These are phyloP conservation scores for Talaromyces piceae DNA, from an alignment of 2,329 filamentous ascomycete species.

Conservation along the genomic window DNA sequence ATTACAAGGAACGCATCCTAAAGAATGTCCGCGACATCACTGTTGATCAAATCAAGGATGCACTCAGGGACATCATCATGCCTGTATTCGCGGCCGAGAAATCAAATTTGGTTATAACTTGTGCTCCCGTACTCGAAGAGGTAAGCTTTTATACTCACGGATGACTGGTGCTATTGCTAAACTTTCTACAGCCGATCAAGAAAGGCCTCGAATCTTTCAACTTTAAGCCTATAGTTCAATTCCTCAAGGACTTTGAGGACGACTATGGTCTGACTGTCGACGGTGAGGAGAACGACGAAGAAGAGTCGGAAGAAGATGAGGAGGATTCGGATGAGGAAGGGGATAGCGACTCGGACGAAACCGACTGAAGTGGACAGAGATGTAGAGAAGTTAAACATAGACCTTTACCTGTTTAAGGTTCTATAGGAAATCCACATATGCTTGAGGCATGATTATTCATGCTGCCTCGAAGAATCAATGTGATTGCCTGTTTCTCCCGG, in stretches of 20 bases:
- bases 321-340: constrained; percentile 29
- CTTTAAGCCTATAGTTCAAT: constrained; percentile 68
- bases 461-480: too few species aligned
- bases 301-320: constrained; percentile 41
- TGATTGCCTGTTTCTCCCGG: too few species aligned
- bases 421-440: too few species aligned
- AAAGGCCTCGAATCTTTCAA: constrained; percentile 66
- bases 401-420: too few species aligned
- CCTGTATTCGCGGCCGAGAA: constrained; percentile 72
- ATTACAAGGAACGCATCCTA: constrained; percentile 71
- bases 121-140: constrained; percentile 76
- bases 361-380: not conserved
- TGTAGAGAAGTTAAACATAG: too few species aligned
- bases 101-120: constrained; percentile 82
- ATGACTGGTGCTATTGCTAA: constrained; percentile 14
- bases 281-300: constrained; percentile 53
- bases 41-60: constrained; percentile 66
- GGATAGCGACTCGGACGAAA: constrained; percentile 1
- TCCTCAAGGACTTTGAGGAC: constrained; percentile 75
- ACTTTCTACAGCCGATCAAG: constrained; percentile 56
- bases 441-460: too few species aligned
- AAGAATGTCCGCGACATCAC: constrained; percentile 68
- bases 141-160: constrained; percentile 44
- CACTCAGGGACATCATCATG: constrained; percentile 66
- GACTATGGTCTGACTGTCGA: constrained; percentile 72